Conservation (phyloP, 2,329 filamentous ascomycete species). For the Ceratocystis albifundus region DNA sequence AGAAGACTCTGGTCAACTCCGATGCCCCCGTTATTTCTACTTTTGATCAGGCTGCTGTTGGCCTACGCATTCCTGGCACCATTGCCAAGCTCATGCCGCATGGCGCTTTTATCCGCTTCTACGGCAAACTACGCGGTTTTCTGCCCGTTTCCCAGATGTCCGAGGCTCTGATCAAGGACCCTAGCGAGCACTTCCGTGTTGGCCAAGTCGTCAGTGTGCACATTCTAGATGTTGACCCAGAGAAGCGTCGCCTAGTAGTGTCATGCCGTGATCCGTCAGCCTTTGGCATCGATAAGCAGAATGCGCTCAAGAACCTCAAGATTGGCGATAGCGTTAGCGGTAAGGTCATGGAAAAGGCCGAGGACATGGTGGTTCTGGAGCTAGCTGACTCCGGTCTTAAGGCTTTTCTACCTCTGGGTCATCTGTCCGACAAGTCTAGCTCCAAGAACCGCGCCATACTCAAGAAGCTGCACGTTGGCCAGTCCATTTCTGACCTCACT, state of each 20-base stretch:
- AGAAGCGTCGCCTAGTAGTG: slow-evolving; percentile 62
- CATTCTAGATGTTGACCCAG: slow-evolving; percentile 66
- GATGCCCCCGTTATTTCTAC: slow-evolving; percentile 68
- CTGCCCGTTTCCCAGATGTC: slow-evolving; percentile 95
- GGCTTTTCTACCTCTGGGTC: slow-evolving; percentile 62
- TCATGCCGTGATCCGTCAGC: slow-evolving; percentile 83
- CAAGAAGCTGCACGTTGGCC: slow-evolving; percentile 73
- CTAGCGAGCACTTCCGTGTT: slow-evolving; percentile 73
- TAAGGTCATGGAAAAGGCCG: slow-evolving; percentile 69
- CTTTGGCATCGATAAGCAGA: slow-evolving; percentile 64
- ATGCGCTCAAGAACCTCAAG: slow-evolving; percentile 60
- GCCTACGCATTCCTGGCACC: slow-evolving; percentile 72
- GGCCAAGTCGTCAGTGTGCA: slow-evolving; percentile 90
- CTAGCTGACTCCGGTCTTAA: slow-evolving; percentile 62
- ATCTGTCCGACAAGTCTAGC: slow-evolving; percentile 72
- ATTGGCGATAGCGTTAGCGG: slow-evolving; percentile 66
- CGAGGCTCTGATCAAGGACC: slow-evolving; percentile 85
- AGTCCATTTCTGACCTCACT: slow-evolving; percentile 68
- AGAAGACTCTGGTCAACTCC: slow-evolving; percentile 88
- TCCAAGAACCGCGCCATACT: slow-evolving; percentile 66
- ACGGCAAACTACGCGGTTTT: slow-evolving; percentile 70
- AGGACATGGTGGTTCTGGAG: slow-evolving; percentile 65
- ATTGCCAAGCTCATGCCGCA: slow-evolving; percentile 67
- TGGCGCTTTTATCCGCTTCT: slow-evolving; percentile 88
- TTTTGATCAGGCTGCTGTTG: slow-evolving; percentile 61